Percentiles rank a stretch among this genome's conserved stretches.
Evolutionary conservation across 306 rosid genomes (phyloP).

Genomic region (Lupinus albus): DNA sequence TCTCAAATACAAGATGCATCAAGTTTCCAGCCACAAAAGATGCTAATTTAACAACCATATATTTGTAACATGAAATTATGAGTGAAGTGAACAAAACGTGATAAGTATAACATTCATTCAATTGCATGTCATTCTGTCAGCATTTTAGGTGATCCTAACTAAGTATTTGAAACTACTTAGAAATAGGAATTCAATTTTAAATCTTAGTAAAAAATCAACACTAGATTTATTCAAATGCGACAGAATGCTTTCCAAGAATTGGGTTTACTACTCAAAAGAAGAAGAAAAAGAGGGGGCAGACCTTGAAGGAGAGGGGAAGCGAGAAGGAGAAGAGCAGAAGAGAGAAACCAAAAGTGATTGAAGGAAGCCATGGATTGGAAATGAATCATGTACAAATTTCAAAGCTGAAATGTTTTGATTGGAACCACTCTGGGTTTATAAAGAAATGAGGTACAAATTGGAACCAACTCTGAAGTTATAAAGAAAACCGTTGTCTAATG

Average conservation of each 20-base stretch:
- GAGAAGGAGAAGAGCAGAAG: constrained; percentile 67
- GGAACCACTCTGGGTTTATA: too few relatives aligned
- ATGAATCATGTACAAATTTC: constrained; percentile 15
- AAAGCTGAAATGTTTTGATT: too few relatives aligned
- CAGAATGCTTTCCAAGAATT: background rate
- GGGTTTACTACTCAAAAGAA: background rate
- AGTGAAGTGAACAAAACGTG: background rate
- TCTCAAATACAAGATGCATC: background rate
- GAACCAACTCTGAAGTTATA: too few relatives aligned
- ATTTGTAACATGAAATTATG: background rate
- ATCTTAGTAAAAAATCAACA: background rate
- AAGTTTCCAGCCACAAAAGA: constrained; percentile 6
- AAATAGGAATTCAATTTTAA: too few relatives aligned
- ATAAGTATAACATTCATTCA: constrained; percentile 3
- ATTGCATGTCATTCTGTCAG: background rate
- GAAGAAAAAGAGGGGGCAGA: constrained; percentile 19
- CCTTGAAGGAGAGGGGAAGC: constrained; percentile 82
- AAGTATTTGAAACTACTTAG: background rate
- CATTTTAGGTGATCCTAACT: constrained; percentile 1
- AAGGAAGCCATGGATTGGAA: constrained; percentile 48
- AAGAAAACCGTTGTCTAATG: too few relatives aligned
- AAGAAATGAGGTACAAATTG: too few relatives aligned
- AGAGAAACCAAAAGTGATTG: constrained; percentile 52
- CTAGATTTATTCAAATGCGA: constrained; percentile 6
- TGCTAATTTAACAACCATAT: background rate